A percentile compares a stretch with the other conserved stretches of the same genome.
Conservation (phyloP, 2,329 filamentous ascomycete genomes). For the Fusarium dimerum region DNA sequence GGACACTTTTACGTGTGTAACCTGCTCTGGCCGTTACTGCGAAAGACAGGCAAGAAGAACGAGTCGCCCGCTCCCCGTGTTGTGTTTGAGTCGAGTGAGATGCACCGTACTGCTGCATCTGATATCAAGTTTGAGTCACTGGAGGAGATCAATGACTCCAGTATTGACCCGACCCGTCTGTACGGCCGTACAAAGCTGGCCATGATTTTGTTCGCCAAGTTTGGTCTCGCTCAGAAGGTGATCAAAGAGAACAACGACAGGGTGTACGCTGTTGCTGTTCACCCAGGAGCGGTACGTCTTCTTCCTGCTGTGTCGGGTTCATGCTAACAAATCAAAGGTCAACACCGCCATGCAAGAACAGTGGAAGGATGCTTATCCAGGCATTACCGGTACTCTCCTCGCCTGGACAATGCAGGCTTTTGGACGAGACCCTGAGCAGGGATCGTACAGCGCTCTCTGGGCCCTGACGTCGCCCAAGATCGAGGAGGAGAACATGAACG, state of each 20-base stretch:
- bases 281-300: slow-evolving; percentile 28
- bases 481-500: slow-evolving; percentile 44
- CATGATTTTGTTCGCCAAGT: slow-evolving; percentile 45
- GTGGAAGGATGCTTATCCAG: slow-evolving; percentile 47
- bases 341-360: slow-evolving; percentile 47
- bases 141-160: slow-evolving; percentile 44
- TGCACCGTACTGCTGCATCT: slow-evolving; percentile 41
- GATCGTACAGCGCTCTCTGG: slow-evolving; percentile 45
- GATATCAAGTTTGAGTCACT: slow-evolving; percentile 39
- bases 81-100: slow-evolving; percentile 43
- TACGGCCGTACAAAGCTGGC: slow-evolving; percentile 46
- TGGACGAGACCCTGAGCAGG: slow-evolving; percentile 42
- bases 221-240: slow-evolving; percentile 40
- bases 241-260: slow-evolving; percentile 43
- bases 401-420: slow-evolving; percentile 35
- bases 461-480: slow-evolving; percentile 43
- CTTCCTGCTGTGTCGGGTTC: rapidly evolving
- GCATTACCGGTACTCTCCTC: slow-evolving; percentile 40
- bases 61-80: slow-evolving; percentile 39
- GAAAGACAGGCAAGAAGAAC: slow-evolving; percentile 40
- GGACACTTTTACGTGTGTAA: slow-evolving; percentile 43
- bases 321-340: slow-evolving; percentile 30
- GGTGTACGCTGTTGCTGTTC: slow-evolving; percentile 43
- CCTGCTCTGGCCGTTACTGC: slow-evolving; percentile 42
- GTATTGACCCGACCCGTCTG: slow-evolving; percentile 35